A percentile compares a stretch with the other conserved stretches of the same genome.
These are phyloP conservation scores for Phytophthora crassamura DNA, from an alignment of 352 stramenopile species.

Conservation along the genomic window DNA sequence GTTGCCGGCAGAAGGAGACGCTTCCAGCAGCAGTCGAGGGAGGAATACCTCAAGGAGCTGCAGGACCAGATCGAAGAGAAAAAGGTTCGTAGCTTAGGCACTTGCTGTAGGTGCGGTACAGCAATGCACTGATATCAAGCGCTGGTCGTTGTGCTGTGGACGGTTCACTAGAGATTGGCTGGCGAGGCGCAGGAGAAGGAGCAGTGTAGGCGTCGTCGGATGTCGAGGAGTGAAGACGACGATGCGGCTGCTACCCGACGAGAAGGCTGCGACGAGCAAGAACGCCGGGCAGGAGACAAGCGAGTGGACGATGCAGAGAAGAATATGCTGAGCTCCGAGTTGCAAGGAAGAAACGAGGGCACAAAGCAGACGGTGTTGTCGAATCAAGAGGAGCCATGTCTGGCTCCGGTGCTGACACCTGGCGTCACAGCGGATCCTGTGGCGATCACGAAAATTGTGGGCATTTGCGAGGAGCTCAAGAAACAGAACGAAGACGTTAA, in stretches of 20 bases:
- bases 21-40: constrained; percentile 22
- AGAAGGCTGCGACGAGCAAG: background rate
- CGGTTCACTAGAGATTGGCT: constrained; percentile 5
- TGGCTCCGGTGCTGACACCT: background rate
- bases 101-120: background rate
- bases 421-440: constrained; percentile 26
- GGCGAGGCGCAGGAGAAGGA: constrained; percentile 16
- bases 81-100: constrained; percentile 38
- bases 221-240: constrained; percentile 7
- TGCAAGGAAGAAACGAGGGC: background rate
- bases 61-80: constrained; percentile 63
- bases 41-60: constrained; percentile 48
- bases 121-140: background rate
- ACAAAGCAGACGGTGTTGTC: background rate
- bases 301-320: background rate
- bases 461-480: constrained; percentile 64
- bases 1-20: constrained; percentile 9
- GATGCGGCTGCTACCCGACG: background rate
- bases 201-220: background rate
- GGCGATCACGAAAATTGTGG: constrained; percentile 54
- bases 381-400: constrained; percentile 20
- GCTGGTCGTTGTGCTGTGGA: background rate
- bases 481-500: constrained; percentile 68
- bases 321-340: background rate
- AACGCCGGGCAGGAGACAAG: background rate